Evolutionary conservation across 2,329 filamentous ascomycete species (phyloP), one percentile per base, ranked within the genome.

Genomic region (Blastomyces emzantsi): DNA sequence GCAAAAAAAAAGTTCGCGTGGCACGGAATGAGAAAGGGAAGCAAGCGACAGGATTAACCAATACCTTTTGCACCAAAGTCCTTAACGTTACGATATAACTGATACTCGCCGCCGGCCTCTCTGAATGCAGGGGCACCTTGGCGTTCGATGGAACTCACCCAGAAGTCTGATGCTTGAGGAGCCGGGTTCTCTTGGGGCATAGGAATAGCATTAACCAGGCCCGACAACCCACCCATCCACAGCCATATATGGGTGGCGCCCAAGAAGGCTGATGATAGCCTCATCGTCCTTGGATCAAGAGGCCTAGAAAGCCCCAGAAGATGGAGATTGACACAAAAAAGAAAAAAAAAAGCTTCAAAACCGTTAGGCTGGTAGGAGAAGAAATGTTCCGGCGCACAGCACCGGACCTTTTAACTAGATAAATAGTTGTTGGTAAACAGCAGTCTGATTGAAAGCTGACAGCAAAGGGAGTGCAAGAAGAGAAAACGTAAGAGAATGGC

Each of bases 51-150:
- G 9, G 39, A 6, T n/a, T 17, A 64, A 62, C 81, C 84, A 73
- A 85, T 85, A 76, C 88, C 89, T 67, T 79, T 83, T 58, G 89
- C 89, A 57, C 89, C 89, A 70, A 84, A 92, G 70, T 90, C 87
- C 76, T 84, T 85, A 58, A 92, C 89, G 69, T 91, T 91, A 69
- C 89, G 87, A 77, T 85, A 92, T 67, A 92, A 79, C 74, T 89
- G 82, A 81, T 90, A 94, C 71, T 77, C 76, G 22, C 41, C 22
- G 6, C 17, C 17, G 41, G 79, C 76, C 41, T 73, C 73, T 66
- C 84, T 81, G 72, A 87, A 95, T 39, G 89, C 84, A 54, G 87
- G 82, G 1, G 78, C 76, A 64, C 90, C 91, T 69, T 90, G 84
- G 51, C 88, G 87, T 69, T 86, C 73, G 71, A 94, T 87, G 66